Evolutionary conservation across 441 rosid genomes (phyloP).

Genomic region (Omphalea diandra): DNA sequence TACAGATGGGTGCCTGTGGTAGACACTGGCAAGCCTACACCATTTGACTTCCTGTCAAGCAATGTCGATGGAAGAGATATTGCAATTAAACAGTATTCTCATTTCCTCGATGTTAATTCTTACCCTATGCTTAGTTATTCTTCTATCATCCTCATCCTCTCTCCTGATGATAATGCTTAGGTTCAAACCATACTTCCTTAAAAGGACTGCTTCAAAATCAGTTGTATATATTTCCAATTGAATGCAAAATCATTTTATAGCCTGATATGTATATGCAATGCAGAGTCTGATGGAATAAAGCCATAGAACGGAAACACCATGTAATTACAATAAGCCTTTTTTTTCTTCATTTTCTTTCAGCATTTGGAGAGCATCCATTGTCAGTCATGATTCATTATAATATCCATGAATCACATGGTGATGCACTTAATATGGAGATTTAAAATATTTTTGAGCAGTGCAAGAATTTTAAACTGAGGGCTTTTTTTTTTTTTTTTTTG

Average conservation of each 20-base stretch:
- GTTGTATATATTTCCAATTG: constrained; percentile 3
- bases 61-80: constrained; percentile 57
- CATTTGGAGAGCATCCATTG: no score
- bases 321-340: no score
- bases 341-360: no score
- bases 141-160: constrained; percentile 64
- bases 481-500: no score
- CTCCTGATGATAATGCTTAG: constrained; percentile 34
- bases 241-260: background rate
- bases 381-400: no score
- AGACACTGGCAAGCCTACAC: constrained; percentile 82
- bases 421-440: no score
- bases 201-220: background rate
- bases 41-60: constrained; percentile 66
- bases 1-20: constrained; percentile 81
- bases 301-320: no score
- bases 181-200: background rate
- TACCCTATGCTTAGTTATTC: constrained; percentile 95
- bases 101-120: constrained; percentile 77
- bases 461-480: no score
- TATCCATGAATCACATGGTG: no score
- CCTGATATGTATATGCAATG: no score
- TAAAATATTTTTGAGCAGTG: no score
- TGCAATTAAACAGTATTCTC: constrained; percentile 61
- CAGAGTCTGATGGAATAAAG: no score